phyloP scores from a whole-genome alignment of 2,329 filamentous ascomycete species.

The Akanthomyces muscarius region DNA sequence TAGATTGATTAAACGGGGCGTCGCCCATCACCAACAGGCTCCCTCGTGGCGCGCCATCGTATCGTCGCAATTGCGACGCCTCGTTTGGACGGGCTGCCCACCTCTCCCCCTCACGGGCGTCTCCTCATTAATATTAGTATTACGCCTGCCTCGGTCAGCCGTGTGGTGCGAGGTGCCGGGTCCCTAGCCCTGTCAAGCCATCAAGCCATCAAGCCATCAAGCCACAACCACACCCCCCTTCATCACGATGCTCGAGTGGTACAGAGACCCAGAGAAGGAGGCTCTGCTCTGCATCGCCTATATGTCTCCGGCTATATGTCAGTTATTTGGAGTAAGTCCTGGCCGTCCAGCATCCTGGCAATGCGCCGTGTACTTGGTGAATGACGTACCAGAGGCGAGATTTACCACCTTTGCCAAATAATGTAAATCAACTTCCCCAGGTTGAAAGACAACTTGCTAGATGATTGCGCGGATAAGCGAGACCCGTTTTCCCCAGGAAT shows the following conservation, averaged over 20 bases:
- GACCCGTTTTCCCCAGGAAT: constrained; percentile 14
- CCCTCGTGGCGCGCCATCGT: constrained; percentile 2
- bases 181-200: neutral
- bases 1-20: neutral
- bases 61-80: constrained; percentile 4
- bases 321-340: neutral
- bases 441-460: neutral
- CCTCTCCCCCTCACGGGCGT: neutral
- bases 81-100: neutral
- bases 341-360: neutral
- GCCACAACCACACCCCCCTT: neutral
- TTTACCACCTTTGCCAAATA: neutral
- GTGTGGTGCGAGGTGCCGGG: neutral
- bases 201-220: too few species aligned
- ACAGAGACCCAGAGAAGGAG: neutral
- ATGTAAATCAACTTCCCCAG: neutral
- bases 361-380: too few species aligned
- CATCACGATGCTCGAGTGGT: neutral
- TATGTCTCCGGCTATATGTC: neutral
- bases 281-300: neutral
- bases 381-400: too few species aligned
- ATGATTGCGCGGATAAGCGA: constrained; percentile 1
- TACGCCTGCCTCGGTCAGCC: constrained; percentile 7
- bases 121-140: neutral
- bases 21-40: neutral